Evolutionary conservation across 1,139 yeast genomes (phyloP).

Genomic region (Hyphopichia fennica): DNA sequence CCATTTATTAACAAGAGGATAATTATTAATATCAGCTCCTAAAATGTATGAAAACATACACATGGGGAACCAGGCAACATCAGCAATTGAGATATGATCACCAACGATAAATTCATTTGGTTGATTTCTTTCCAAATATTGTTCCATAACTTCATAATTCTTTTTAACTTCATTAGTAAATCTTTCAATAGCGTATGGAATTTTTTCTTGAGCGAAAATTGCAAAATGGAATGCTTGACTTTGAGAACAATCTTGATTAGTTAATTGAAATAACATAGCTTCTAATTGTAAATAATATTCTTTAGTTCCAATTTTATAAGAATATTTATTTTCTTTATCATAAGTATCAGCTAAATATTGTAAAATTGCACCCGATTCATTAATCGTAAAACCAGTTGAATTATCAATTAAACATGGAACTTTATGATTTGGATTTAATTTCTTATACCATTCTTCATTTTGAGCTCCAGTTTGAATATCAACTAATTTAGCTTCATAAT

Average conservation of each 20-base stretch:
- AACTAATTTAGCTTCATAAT: slow-evolving; percentile 45
- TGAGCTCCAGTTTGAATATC: slow-evolving; percentile 41
- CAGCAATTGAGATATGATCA: slow-evolving; percentile 54
- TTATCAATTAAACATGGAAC: slow-evolving; percentile 57
- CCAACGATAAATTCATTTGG: slow-evolving; percentile 56
- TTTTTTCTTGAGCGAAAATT: slow-evolving; percentile 43
- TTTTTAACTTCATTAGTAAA: slow-evolving; percentile 52
- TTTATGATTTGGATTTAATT: slow-evolving; percentile 61
- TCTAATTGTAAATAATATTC: slow-evolving; percentile 53
- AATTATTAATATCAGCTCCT: no score
- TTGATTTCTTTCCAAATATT: slow-evolving; percentile 35
- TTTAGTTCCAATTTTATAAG: slow-evolving; percentile 43
- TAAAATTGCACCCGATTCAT: slow-evolving; percentile 62
- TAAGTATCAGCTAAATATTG: slow-evolving; percentile 56
- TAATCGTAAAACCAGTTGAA: slow-evolving; percentile 41
- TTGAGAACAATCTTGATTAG: slow-evolving; percentile 62
- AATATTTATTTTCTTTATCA: slow-evolving; percentile 52
- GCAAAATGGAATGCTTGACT: slow-evolving; percentile 57
- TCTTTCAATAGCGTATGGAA: slow-evolving; percentile 54
- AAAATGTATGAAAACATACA: no score
- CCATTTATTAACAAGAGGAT: slow-evolving; percentile 41
- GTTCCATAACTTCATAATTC: slow-evolving; percentile 53
- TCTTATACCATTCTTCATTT: slow-evolving; percentile 54
- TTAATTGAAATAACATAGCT: slow-evolving; percentile 55
- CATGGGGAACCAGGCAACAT: no score